These are phyloP conservation scores for Ascochyta rabiei DNA, from an alignment of 2,329 filamentous ascomycete genomes.

Conservation along the genomic window DNA sequence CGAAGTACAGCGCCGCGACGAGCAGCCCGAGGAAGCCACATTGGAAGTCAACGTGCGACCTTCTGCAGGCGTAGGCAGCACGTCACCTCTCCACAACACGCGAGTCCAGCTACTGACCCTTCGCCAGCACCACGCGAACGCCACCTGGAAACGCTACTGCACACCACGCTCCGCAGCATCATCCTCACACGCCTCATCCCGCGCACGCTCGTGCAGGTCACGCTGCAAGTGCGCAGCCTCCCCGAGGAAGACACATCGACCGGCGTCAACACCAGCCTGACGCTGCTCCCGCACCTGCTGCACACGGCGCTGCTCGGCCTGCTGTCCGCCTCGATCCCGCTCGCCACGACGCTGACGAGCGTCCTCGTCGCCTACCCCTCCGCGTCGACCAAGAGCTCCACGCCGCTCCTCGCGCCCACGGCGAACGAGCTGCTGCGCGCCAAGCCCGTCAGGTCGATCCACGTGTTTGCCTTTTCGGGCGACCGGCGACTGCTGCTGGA, in stretches of 20 bases:
- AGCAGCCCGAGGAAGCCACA: constrained; percentile 87
- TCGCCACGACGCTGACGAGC: constrained; percentile 78
- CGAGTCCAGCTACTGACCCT: not conserved
- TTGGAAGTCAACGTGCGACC: constrained; percentile 91
- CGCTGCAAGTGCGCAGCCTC: constrained; percentile 75
- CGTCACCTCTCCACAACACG: constrained; percentile 30
- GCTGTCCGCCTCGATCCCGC: constrained; percentile 80
- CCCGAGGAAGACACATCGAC: constrained; percentile 71
- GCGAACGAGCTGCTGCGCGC: constrained; percentile 66
- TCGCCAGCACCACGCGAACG: constrained; percentile 57
- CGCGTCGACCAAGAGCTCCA: constrained; percentile 62
- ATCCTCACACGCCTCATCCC: constrained; percentile 78
- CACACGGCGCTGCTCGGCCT: constrained; percentile 84
- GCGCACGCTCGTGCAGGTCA: constrained; percentile 77
- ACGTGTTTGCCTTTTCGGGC: constrained; percentile 78
- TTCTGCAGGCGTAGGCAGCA: constrained; percentile 80
- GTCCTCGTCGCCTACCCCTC: constrained; percentile 81
- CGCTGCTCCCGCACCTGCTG: constrained; percentile 79
- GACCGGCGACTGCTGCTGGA: constrained; percentile 73
- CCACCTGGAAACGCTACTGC: constrained; percentile 79
- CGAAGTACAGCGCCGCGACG: constrained; percentile 85
- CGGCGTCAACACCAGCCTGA: constrained; percentile 69
- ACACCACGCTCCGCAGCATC: constrained; percentile 73
- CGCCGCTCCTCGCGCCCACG: constrained; percentile 60
- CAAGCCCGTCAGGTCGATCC: constrained; percentile 78